Evolutionary conservation across 768 basidiomycete genomes (phyloP).

Genomic region (Chalciporus sphaerocephalus): DNA sequence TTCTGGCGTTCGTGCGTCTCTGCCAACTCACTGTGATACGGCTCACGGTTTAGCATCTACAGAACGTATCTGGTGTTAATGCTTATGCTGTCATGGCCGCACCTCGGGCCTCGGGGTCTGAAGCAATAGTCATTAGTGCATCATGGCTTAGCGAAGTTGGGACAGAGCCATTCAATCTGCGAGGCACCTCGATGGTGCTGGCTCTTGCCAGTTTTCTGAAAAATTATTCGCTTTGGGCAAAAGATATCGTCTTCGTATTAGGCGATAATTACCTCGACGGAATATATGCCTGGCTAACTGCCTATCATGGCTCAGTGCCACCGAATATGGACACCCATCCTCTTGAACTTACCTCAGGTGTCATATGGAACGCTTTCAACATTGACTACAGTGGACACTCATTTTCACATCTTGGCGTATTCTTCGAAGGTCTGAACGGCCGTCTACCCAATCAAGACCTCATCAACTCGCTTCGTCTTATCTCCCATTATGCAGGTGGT

Average conservation of each 20-base stretch:
- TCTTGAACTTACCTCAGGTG: constrained; percentile 68
- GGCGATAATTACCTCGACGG: constrained; percentile 88
- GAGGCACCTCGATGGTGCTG: constrained; percentile 83
- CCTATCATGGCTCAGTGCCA: constrained; percentile 71
- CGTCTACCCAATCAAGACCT: constrained; percentile 95
- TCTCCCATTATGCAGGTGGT: constrained; percentile 67
- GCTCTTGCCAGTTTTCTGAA: constrained; percentile 81
- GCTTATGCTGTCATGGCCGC: constrained; percentile 78
- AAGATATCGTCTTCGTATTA: constrained; percentile 86
- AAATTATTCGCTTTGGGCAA: constrained; percentile 88
- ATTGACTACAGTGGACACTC: constrained; percentile 97
- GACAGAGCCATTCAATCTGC: constrained; percentile 62
- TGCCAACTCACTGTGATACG: neutral
- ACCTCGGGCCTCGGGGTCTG: constrained; percentile 87
- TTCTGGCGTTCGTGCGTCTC: constrained; percentile 39
- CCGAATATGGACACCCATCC: constrained; percentile 67
- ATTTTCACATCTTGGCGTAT: constrained; percentile 92
- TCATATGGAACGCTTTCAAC: constrained; percentile 93
- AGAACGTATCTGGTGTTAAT: constrained; percentile 68
- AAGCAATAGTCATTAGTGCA: constrained; percentile 88
- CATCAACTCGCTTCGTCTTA: constrained; percentile 72
- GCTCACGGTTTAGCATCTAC: constrained; percentile 5
- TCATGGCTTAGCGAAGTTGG: constrained; percentile 76
- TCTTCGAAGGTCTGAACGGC: constrained; percentile 93
- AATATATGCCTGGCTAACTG: constrained; percentile 85